Percentiles rank a stretch among this genome's conserved stretches.
Evolutionary conservation across 2,329 filamentous ascomycete species (phyloP).

Genomic region (Trichophyton schoenleinii): DNA sequence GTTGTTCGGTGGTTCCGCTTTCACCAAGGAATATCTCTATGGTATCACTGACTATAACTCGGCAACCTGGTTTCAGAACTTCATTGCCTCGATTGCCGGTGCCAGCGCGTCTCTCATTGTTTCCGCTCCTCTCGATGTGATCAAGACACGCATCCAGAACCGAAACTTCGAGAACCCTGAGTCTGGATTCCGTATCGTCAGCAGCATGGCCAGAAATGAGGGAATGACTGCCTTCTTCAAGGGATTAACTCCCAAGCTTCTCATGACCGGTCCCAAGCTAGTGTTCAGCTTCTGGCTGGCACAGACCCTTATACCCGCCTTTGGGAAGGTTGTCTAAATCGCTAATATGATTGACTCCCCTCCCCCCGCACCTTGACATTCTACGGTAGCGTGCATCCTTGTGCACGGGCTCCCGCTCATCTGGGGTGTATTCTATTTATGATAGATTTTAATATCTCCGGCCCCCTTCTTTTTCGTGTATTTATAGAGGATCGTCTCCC

Average conservation of each 20-base stretch:
- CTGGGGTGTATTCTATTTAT: neutral
- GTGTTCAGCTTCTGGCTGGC: slow-evolving; percentile 99
- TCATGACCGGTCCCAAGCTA: slow-evolving; percentile 98
- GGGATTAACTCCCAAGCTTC: slow-evolving; percentile 87
- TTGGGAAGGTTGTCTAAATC: slow-evolving; percentile 53
- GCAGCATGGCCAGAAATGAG: slow-evolving; percentile 88
- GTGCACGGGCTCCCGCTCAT: neutral
- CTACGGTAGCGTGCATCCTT: neutral
- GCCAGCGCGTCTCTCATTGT: slow-evolving; percentile 91
- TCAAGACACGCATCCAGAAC: slow-evolving; percentile 98
- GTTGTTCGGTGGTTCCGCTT: slow-evolving; percentile 94
- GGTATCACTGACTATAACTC: slow-evolving; percentile 87
- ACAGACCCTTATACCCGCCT: slow-evolving; percentile 91
- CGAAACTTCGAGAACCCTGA: slow-evolving; percentile 97
- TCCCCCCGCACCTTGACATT: neutral
- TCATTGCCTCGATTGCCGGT: slow-evolving; percentile 87
- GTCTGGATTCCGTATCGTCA: slow-evolving; percentile 79
- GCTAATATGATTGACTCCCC: neutral
- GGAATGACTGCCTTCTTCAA: slow-evolving; percentile 88
- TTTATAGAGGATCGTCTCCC: slow-evolving; percentile 4
- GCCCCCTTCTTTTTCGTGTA: neutral
- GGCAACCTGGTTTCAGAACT: slow-evolving; percentile 90
- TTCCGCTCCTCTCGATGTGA: slow-evolving; percentile 90
- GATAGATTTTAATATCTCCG: slow-evolving; percentile 4
- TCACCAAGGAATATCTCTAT: slow-evolving; percentile 94